phyloP scores from a whole-genome alignment of 1,284 basidiomycete genomes.

The Puccinia brachypodii region DNA sequence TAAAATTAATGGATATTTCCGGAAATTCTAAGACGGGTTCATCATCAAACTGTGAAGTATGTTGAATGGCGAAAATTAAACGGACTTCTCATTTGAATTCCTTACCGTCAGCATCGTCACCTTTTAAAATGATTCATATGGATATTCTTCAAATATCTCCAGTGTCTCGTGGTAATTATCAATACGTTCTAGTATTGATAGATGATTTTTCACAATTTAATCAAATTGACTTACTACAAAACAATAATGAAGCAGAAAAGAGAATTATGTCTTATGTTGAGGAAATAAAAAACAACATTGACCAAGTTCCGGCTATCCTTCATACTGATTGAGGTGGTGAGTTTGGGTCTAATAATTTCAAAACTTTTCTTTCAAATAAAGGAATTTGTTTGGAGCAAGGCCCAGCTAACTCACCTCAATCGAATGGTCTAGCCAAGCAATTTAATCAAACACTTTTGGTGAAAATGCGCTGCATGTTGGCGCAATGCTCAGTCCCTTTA shows the following conservation, averaged over 20 bases:
- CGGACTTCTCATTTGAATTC: neutral
- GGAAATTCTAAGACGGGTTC: no score
- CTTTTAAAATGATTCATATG: neutral
- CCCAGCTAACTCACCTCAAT: neutral
- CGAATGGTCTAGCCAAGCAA: conserved; percentile 3
- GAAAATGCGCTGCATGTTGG: neutral
- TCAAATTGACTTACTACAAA: neutral
- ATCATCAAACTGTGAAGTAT: conserved; percentile 3
- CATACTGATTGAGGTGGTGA: conserved; percentile 17
- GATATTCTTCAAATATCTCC: conserved; percentile 1
- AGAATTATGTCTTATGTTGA: neutral
- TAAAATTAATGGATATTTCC: neutral
- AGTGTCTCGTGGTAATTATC: no score
- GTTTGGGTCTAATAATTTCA: no score
- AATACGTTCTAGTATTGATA: conserved; percentile 1
- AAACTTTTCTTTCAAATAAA: neutral
- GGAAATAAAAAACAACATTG: neutral
- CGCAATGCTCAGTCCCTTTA: neutral
- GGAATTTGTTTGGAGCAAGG: neutral
- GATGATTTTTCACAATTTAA: conserved; percentile 20
- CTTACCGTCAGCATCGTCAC: neutral
- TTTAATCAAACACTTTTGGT: neutral
- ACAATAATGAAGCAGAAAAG: neutral
- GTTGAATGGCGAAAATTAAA: neutral
- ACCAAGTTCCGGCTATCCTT: neutral